Conservation (phyloP, 257 asterid genomes). For the Nemophila menziesii region DNA sequence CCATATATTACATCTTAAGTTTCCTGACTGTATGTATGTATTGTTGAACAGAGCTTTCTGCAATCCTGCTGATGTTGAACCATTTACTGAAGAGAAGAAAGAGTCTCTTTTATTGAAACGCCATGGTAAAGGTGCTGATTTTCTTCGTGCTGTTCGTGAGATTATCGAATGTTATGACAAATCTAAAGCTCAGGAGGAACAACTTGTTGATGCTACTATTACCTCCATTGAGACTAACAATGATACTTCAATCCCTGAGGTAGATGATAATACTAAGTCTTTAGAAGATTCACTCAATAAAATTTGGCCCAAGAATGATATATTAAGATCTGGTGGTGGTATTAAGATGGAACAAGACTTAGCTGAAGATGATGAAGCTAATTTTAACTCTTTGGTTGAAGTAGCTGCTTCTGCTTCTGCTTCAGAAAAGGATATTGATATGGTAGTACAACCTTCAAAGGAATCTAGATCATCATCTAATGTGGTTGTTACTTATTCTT, state of each 20-base stretch:
- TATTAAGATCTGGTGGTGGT: conserved; percentile 24
- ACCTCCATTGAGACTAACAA: conserved; percentile 24
- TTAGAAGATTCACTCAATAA: conserved; percentile 29
- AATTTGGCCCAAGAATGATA: conserved; percentile 29
- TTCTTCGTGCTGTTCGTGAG: conserved; percentile 67
- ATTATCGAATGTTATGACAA: conserved; percentile 67
- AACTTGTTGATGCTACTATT: conserved; percentile 19
- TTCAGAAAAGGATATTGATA: conserved; percentile 36
- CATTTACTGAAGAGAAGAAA: conserved; percentile 84
- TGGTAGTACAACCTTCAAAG: conserved; percentile 22
- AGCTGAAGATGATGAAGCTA: conserved; percentile 28
- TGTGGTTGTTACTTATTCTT: conserved; percentile 25
- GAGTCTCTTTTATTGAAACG: conserved; percentile 64
- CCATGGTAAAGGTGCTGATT: conserved; percentile 85
- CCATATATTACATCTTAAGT: not conserved
- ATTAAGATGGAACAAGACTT: conserved; percentile 9
- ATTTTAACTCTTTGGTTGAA: conserved; percentile 40
- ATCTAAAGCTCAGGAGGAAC: conserved; percentile 46
- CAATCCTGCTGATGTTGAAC: conserved; percentile 85
- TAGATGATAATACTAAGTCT: conserved; percentile 25
- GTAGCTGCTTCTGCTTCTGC: conserved; percentile 49
- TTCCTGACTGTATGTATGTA: not conserved
- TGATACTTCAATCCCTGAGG: conserved; percentile 17
- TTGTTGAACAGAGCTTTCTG: conserved; percentile 70
- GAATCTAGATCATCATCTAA: conserved; percentile 26